Evolutionary conservation across 2,329 filamentous ascomycete species (phyloP).

Genomic region (Sordariomycetes sp.): DNA sequence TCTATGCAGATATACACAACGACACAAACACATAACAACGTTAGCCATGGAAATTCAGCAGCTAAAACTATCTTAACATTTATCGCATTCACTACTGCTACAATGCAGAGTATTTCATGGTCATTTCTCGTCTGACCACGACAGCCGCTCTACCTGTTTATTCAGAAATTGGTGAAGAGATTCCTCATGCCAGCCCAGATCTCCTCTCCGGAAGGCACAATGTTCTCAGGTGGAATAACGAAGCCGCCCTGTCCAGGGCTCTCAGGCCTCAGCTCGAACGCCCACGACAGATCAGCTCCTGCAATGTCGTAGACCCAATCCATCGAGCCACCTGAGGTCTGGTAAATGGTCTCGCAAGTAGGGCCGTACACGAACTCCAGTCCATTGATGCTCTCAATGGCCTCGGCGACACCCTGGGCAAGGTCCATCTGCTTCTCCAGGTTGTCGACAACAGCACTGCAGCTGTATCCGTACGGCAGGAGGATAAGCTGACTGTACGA

Average conservation of each 20-base stretch:
- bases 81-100: too few relatives aligned
- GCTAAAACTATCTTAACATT: too few relatives aligned
- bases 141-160: too few relatives aligned
- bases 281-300: slow-evolving; percentile 22
- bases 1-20: too few relatives aligned
- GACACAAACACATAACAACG: too few relatives aligned
- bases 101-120: too few relatives aligned
- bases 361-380: slow-evolving; percentile 28
- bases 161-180: slow-evolving; percentile 26
- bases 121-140: too few relatives aligned
- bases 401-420: slow-evolving; percentile 31
- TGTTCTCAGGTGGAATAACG: slow-evolving; percentile 23
- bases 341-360: slow-evolving; percentile 48
- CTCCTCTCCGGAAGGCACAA: slow-evolving; percentile 23
- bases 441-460: slow-evolving; percentile 31
- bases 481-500: slow-evolving; percentile 48
- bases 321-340: slow-evolving; percentile 30
- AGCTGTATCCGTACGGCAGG: slow-evolving; percentile 46
- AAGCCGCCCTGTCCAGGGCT: slow-evolving; percentile 22
- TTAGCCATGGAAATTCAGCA: too few relatives aligned
- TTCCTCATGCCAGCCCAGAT: slow-evolving; percentile 42
- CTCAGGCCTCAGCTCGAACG: slow-evolving; percentile 17
- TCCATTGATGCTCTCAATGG: slow-evolving; percentile 30
- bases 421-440: slow-evolving; percentile 34
- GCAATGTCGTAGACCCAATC: slow-evolving; percentile 28